Evolutionary conservation across 352 stramenopile species (phyloP), one percentile per base, ranked within the genome.

Genomic region (Phytophthora rubi): DNA sequence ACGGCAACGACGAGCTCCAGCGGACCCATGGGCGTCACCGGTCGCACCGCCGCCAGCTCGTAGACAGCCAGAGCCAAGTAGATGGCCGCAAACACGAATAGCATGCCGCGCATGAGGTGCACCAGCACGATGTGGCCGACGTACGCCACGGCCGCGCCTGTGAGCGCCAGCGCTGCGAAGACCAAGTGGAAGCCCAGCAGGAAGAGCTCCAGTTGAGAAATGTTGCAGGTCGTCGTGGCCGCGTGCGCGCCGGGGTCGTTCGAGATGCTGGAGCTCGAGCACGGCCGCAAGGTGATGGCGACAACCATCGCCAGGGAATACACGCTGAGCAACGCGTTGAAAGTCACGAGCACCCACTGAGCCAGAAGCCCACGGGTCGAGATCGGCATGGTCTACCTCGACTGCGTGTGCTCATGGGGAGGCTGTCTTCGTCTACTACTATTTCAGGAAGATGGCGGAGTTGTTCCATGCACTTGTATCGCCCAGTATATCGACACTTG

Each of bases 371-470:
- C 39, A 9, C 13, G 15, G 6, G 39, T 47, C 13, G 39, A 47
- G 12, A 47, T 47, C 39, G 39, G 39, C 39, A 47, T 47, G 13
- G 15, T 18, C 16, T 47, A 13, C 13, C 33, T 39, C 33, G 10
- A 47, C 39, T 18, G 39, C 39, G 15, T 21, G 35, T 15, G 35
- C 13, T 12, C 35, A 42, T 42, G 9, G 33, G 39, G 39, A n/a
- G 39, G 6, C 33, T 26, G 23, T 26, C 6, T 13, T 9, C 33
- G 39, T 5, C 35, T 2, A 42, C 45, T 28, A 53, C 45, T 28
- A 53, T 30, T 53, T 53, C 45, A 23, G 45, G 21, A 53, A 47
- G 39, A 21, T 47, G 39, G 39, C 16, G 45, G 45, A 53, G 39
- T 42, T 42, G 9, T 16, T 42, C 39, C 39, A 21, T 47, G 39